Conservation (phyloP, 805 yeast genomes). For the Lipomyces oligophaga region DNA sequence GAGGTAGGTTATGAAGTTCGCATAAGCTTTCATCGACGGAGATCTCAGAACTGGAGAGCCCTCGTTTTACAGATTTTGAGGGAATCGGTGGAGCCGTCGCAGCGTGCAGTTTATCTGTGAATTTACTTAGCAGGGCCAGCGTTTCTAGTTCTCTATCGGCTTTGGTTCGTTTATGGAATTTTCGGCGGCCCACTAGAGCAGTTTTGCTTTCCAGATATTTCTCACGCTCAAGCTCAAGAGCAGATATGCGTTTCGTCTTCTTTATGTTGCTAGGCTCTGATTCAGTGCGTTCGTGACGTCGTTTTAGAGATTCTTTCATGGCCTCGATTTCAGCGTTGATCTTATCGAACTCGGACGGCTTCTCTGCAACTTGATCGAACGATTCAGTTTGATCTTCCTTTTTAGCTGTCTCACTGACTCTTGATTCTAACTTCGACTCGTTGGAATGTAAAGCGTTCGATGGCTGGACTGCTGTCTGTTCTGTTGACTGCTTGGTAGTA, state of each 20-base stretch:
- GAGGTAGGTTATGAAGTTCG: conserved; percentile 27
- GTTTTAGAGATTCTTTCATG: conserved; percentile 23
- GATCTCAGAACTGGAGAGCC: background rate
- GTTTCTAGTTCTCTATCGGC: conserved; percentile 36
- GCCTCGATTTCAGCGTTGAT: conserved; percentile 24
- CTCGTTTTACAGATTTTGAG: conserved; percentile 3
- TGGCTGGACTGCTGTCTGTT: background rate
- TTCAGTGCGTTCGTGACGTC: conserved; percentile 1
- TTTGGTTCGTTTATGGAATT: conserved; percentile 8
- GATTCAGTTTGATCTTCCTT: conserved; percentile 6
- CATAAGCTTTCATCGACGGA: conserved; percentile 18
- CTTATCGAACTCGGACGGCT: conserved; percentile 19
- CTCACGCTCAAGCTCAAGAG: conserved; percentile 37
- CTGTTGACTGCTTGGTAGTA: background rate
- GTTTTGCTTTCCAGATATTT: conserved; percentile 10
- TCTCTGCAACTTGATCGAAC: conserved; percentile 3
- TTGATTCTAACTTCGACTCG: background rate
- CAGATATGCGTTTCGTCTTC: conserved; percentile 14
- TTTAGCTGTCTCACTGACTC: background rate
- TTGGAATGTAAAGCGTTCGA: background rate
- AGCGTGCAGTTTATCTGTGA: conserved; percentile 32
- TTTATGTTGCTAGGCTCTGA: conserved; percentile 3
- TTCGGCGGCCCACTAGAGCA: background rate
- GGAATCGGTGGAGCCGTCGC: conserved; percentile 13
- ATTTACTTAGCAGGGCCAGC: conserved; percentile 32